These are phyloP conservation scores for Trichophaea hybrida DNA, from an alignment of 2,329 filamentous ascomycete genomes.

Conservation along the genomic window DNA sequence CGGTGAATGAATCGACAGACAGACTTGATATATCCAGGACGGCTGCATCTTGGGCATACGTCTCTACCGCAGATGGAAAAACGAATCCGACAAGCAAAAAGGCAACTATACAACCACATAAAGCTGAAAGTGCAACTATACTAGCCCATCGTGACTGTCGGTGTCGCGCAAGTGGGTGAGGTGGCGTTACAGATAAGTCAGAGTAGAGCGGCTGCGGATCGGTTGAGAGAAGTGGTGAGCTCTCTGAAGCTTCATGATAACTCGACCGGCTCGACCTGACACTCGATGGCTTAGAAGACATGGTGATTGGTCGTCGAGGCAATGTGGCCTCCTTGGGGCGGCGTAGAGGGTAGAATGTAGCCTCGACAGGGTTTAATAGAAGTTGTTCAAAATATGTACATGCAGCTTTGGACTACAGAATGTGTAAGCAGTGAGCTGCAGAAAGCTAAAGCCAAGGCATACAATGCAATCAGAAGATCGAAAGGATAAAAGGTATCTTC, in stretches of 20 bases:
- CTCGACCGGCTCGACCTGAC: not conserved
- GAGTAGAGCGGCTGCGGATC: not conserved
- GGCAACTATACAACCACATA: slow-evolving; percentile 48
- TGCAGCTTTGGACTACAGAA: no score
- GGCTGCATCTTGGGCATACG: slow-evolving; percentile 72
- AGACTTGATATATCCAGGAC: slow-evolving; percentile 71
- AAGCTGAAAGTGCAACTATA: slow-evolving; percentile 52
- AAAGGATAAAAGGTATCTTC: no score
- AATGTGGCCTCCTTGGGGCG: no score
- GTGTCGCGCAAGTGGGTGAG: not conserved
- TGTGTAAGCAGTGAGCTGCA: no score
- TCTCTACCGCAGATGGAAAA: slow-evolving; percentile 61
- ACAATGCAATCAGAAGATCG: no score
- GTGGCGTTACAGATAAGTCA: not conserved
- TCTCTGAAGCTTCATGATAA: not conserved
- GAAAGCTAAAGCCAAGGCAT: no score
- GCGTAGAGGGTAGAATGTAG: no score
- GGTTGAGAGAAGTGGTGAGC: not conserved
- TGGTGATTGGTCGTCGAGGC: no score
- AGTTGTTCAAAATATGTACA: no score
- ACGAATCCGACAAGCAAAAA: slow-evolving; percentile 72
- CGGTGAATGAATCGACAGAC: slow-evolving; percentile 71
- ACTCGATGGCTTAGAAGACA: no score
- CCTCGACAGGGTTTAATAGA: no score
- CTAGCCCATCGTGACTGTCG: slow-evolving; percentile 33